Conservation (phyloP, 768 basidiomycete species). For the Pleurotus citrinopileatus region DNA sequence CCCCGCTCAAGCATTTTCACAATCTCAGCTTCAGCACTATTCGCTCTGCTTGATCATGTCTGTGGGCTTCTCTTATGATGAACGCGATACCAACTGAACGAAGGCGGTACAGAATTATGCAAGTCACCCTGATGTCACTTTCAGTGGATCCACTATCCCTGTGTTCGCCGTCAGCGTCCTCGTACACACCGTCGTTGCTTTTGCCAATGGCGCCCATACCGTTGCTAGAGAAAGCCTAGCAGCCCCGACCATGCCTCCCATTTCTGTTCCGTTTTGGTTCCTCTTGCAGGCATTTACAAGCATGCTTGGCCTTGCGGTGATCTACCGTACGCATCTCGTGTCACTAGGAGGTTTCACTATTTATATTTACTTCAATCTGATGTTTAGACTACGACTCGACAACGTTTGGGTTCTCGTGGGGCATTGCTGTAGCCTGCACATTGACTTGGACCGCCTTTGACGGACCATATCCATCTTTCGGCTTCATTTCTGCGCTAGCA, state of each 20-base stretch:
- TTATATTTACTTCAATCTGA: neutral
- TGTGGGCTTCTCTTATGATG: neutral
- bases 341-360: neutral
- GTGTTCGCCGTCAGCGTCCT: neutral
- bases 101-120: neutral
- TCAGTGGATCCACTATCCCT: neutral
- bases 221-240: neutral
- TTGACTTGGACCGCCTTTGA: neutral
- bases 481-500: neutral
- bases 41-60: neutral
- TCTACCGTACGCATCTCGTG: neutral
- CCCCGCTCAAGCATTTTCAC: neutral
- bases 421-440: neutral
- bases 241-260: neutral
- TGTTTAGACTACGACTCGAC: neutral
- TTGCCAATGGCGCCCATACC: neutral
- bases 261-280: neutral
- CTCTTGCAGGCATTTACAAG: neutral
- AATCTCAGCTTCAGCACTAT: neutral
- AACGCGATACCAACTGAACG: neutral
- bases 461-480: neutral
- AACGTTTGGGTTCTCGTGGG: neutral
- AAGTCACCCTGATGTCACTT: neutral
- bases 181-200: neutral
- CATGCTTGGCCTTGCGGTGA: neutral